Evolutionary conservation across 2,329 filamentous ascomycete genomes (phyloP), one percentile per base, ranked within the genome.

Genomic region (Plenodomus lindquistii): DNA sequence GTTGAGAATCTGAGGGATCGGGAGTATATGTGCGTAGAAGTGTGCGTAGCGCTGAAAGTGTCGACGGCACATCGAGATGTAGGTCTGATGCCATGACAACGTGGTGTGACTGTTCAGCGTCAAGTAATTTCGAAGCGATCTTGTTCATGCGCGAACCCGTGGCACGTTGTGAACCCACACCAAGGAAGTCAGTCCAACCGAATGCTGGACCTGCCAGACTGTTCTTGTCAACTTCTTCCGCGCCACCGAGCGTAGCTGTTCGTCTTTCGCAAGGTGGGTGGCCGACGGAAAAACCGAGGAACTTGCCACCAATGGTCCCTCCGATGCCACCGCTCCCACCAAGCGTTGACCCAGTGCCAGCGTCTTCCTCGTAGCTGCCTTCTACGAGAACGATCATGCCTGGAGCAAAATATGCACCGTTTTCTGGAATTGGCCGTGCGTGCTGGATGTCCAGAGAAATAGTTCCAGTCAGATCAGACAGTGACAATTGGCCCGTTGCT

Each of bases 371-470:
- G 66, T 99, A 99, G n/a, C 93, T 85, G 6, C 94, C 94, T 63
- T 99, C 94, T 0, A 97, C 85, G 0, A 99, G 81, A 3, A 97
- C 89, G 40, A 99, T 89, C 91, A 97, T 97, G 2, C 95, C 95
- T 0, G 94, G 92, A 4, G 87, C 85, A 66, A 97, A 97, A 88
- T 91, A 99, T 3, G 89, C 87, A 19, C 89, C 91, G 65, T 93
- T 86, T 51, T 91, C 86, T 0, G 92, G 92, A 46, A 97, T 87
- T 13, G 88, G 85, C 18, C 86, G 85, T 0, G 93, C 90, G 64
- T 93, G 88, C 17, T 85, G 82, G 10, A 97, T 75, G 59, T 97
- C 91, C 1, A 99, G 78, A 2, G 84, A 81, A 61, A 99, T 96
- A 43, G 89, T 93, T 16, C 93, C 94, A 0, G 91, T 93, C 22